A percentile compares a stretch with the other conserved stretches of the same genome.
phyloP scores from a whole-genome alignment of 2,329 filamentous ascomycete species.

The Epichloe amarillans region DNA sequence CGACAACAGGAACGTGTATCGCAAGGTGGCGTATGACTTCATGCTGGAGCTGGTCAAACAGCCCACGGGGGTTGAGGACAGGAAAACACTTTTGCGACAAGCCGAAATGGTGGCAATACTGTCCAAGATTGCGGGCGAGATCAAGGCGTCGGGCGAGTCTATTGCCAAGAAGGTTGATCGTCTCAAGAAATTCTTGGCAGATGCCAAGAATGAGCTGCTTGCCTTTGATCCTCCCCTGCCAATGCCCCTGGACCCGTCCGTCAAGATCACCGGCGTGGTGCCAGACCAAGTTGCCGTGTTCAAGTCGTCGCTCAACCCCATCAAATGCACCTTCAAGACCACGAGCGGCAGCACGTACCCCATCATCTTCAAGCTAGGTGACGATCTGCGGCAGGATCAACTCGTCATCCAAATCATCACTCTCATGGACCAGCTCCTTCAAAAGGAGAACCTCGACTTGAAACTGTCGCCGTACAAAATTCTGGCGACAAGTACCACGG shows the following conservation, averaged over 20 bases:
- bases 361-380: slow-evolving; percentile 93
- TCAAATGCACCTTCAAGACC: slow-evolving; percentile 84
- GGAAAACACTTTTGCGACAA: slow-evolving; percentile 69
- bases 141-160: slow-evolving; percentile 67
- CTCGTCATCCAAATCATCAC: slow-evolving; percentile 95
- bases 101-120: slow-evolving; percentile 80
- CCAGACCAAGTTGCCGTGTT: slow-evolving; percentile 84
- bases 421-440: slow-evolving; percentile 88
- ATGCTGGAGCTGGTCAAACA: slow-evolving; percentile 73
- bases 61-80: slow-evolving; percentile 55
- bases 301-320: slow-evolving; percentile 85
- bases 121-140: slow-evolving; percentile 77
- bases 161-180: slow-evolving; percentile 70
- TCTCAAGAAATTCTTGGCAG: slow-evolving; percentile 70
- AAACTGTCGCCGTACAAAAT: slow-evolving; percentile 95
- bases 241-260: slow-evolving; percentile 73
- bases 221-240: slow-evolving; percentile 76
- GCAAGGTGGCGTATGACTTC: slow-evolving; percentile 90
- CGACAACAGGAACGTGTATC: slow-evolving; percentile 73
- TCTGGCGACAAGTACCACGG: slow-evolving; percentile 77
- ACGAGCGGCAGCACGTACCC: slow-evolving; percentile 66
- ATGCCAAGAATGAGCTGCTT: slow-evolving; percentile 80
- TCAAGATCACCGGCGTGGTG: slow-evolving; percentile 65
- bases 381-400: slow-evolving; percentile 92
- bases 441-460: slow-evolving; percentile 91